phyloP scores from a whole-genome alignment of 164 flowering plant genomes.

The Echeveria elegans region DNA sequence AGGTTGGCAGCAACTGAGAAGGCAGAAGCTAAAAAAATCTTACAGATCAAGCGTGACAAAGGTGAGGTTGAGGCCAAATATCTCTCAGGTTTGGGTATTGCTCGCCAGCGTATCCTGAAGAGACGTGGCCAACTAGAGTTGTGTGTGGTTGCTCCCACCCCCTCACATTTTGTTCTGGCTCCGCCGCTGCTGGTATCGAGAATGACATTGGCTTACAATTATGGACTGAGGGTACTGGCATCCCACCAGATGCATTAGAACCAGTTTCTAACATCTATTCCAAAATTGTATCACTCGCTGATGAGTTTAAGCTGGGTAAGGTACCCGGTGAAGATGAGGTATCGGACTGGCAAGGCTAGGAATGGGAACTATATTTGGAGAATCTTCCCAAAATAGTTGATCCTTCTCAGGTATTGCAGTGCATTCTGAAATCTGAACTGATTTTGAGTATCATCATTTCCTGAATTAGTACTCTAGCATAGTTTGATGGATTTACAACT shows the following conservation, averaged over 20 bases:
- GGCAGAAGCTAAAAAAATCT: too few relatives aligned
- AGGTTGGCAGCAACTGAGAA: too few relatives aligned
- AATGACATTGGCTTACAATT: conserved; percentile 49
- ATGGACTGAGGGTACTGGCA: conserved; percentile 89
- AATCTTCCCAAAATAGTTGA: conserved; percentile 62
- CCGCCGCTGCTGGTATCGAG: too few relatives aligned
- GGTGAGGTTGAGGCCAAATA: too few relatives aligned
- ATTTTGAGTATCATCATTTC: background rate
- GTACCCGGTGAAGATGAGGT: conserved; percentile 92
- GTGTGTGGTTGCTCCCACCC: too few relatives aligned
- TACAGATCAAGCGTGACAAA: too few relatives aligned
- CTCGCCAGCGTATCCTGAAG: too few relatives aligned
- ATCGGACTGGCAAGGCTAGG: conserved; percentile 82
- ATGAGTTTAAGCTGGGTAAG: conserved; percentile 72
- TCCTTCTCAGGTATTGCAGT: conserved; percentile 67
- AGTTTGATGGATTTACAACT: too few relatives aligned
- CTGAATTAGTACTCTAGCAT: background rate
- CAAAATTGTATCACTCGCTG: conserved; percentile 66
- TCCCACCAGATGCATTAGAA: conserved; percentile 88
- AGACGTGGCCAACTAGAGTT: too few relatives aligned
- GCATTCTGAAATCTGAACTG: background rate
- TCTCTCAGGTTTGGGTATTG: too few relatives aligned
- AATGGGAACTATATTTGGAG: conserved; percentile 92
- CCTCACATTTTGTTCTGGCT: too few relatives aligned
- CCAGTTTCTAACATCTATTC: conserved; percentile 70